A percentile compares a stretch with the other conserved stretches of the same genome.
These are phyloP conservation scores for Ophidiomyces ophidiicola DNA, from an alignment of 2,329 filamentous ascomycete species.

Conservation along the genomic window DNA sequence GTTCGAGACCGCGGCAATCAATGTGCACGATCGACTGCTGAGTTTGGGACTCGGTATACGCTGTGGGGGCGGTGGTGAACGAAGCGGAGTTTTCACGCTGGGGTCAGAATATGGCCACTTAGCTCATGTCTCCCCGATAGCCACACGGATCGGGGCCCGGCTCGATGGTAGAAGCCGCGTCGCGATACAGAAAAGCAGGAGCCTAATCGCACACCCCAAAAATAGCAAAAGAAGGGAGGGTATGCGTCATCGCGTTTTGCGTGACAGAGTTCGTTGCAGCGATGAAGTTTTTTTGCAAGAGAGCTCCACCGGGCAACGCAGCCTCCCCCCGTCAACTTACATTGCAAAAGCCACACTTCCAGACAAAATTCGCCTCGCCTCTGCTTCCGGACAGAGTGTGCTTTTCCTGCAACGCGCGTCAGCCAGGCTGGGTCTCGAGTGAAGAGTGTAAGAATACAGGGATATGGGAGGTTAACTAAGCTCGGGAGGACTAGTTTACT, in stretches of 20 bases:
- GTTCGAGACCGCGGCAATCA: conserved; percentile 88
- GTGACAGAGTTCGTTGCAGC: no score
- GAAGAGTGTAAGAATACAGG: conserved; percentile 2
- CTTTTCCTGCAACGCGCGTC: conserved; percentile 50
- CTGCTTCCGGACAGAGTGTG: conserved; percentile 87
- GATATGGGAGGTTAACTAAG: not conserved
- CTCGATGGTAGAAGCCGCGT: no score
- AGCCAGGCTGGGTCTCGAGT: not conserved
- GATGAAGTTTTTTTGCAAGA: no score
- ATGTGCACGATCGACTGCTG: conserved; percentile 80
- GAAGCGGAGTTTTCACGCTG: conserved; percentile 53
- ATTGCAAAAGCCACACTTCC: conserved; percentile 98
- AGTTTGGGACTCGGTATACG: conserved; percentile 46
- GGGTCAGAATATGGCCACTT: not conserved
- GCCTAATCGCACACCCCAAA: no score
- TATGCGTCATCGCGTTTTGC: no score
- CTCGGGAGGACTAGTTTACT: not conserved
- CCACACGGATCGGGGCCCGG: not conserved
- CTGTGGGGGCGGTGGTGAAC: conserved; percentile 59
- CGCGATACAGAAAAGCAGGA: no score
- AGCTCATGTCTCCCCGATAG: not conserved
- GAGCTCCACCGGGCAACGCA: no score
- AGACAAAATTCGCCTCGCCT: conserved; percentile 98
- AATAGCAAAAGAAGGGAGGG: no score
- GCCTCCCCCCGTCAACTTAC: no score